Percentiles rank a stretch among this genome's conserved stretches.
Conservation (phyloP, 768 basidiomycete species). For the Leccinum olivaceopallidum region DNA sequence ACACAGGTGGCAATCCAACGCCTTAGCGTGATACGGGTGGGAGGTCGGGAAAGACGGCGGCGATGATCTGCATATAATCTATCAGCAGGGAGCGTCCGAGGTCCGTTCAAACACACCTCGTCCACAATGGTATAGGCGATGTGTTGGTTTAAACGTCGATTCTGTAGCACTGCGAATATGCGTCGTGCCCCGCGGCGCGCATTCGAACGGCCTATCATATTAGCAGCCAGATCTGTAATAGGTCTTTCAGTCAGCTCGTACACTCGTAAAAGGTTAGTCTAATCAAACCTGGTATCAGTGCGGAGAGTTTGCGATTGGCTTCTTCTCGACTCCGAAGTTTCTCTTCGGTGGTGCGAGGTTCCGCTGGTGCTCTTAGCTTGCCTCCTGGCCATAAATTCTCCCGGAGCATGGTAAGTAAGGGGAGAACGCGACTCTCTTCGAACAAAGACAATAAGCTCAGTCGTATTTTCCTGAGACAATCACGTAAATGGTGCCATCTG, state of each 20-base stretch:
- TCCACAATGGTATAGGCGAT: slow-evolving; percentile 86
- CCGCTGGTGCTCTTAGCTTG: slow-evolving; percentile 55
- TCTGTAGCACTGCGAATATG: slow-evolving; percentile 93
- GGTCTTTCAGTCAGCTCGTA: slow-evolving; percentile 1
- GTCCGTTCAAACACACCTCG: slow-evolving; percentile 56
- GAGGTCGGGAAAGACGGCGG: slow-evolving; percentile 60
- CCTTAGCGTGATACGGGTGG: slow-evolving; percentile 15
- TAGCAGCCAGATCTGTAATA: slow-evolving; percentile 81
- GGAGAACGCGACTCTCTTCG: slow-evolving; percentile 70
- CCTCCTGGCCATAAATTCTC: slow-evolving; percentile 88
- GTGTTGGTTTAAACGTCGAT: slow-evolving; percentile 92
- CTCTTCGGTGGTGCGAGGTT: slow-evolving; percentile 78
- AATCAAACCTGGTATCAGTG: slow-evolving; percentile 81
- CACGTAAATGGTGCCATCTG: slow-evolving; percentile 1
- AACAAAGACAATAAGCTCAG: slow-evolving; percentile 68
- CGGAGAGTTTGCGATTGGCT: slow-evolving; percentile 87
- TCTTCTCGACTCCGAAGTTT: slow-evolving; percentile 79
- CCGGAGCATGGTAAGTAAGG: slow-evolving; percentile 64
- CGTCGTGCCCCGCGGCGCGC: slow-evolving; percentile 90
- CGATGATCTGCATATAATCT: slow-evolving; percentile 45
- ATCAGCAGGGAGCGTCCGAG: slow-evolving; percentile 6
- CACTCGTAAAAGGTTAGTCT: background rate
- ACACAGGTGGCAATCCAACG: background rate
- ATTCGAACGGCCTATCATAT: slow-evolving; percentile 98
- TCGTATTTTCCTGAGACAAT: slow-evolving; percentile 71